A percentile compares a stretch with the other conserved stretches of the same genome.
These are phyloP conservation scores for Dryas alaskensis DNA, from an alignment of 306 rosid species.

Conservation along the genomic window DNA sequence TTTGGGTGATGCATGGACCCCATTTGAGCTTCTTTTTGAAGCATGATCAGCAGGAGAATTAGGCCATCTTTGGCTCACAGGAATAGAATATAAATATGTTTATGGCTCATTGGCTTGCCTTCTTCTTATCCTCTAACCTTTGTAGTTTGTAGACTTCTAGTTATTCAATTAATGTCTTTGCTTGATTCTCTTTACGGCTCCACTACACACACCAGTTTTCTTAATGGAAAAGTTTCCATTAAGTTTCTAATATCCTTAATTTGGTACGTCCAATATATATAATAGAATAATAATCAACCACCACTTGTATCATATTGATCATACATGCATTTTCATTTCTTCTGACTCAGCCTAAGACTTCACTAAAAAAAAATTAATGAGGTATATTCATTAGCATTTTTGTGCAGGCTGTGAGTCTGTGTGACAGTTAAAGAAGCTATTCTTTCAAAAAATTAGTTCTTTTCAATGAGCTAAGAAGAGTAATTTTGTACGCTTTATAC, in stretches of 20 bases:
- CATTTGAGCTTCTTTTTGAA: conserved; percentile 51
- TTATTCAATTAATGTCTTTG: conserved; percentile 13
- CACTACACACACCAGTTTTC: conserved; percentile 38
- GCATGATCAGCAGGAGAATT: conserved; percentile 47
- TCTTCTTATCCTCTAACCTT: conserved; percentile 33
- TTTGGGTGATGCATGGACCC: conserved; percentile 44
- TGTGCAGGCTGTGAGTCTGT: too few species aligned
- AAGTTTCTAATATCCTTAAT: conserved; percentile 26
- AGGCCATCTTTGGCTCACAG: conserved; percentile 32
- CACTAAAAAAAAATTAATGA: too few species aligned
- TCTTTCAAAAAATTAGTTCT: neutral
- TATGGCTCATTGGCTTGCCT: conserved; percentile 19
- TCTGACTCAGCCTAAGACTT: too few species aligned
- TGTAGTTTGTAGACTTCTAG: conserved; percentile 1
- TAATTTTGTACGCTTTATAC: neutral
- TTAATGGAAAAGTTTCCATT: conserved; percentile 26
- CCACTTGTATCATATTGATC: neutral
- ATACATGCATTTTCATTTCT: too few species aligned
- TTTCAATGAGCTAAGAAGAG: neutral
- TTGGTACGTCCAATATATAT: neutral
- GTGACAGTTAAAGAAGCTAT: neutral
- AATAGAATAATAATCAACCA: conserved; percentile 2
- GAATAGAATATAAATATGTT: conserved; percentile 36
- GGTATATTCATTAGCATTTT: too few species aligned
- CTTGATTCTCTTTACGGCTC: conserved; percentile 45